phyloP scores from a whole-genome alignment of 495 filamentous ascomycete species.

The Lophiotrema nucula region DNA sequence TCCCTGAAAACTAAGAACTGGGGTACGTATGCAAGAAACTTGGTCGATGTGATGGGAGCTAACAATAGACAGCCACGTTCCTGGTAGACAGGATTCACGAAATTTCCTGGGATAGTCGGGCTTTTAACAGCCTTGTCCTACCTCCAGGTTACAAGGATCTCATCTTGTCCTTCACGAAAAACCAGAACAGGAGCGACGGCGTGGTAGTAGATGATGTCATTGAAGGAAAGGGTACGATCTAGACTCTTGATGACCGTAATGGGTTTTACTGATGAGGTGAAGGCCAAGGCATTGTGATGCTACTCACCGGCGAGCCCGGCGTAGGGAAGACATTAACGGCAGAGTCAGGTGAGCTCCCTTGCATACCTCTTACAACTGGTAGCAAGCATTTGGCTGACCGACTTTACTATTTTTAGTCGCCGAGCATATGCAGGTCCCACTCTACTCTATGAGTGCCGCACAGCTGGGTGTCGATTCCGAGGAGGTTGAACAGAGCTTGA shows the following conservation, averaged over 20 bases:
- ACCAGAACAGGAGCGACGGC: constrained; percentile 43
- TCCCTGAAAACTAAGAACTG: constrained; percentile 38
- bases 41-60: constrained; percentile 39
- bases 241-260: background rate
- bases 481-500: constrained; percentile 35
- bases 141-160: constrained; percentile 47
- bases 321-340: constrained; percentile 44
- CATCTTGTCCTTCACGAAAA: constrained; percentile 51
- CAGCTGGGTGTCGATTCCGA: constrained; percentile 38
- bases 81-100: constrained; percentile 41
- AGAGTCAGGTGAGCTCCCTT: constrained; percentile 35
- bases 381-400: constrained; percentile 6
- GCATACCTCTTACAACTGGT: background rate
- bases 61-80: constrained; percentile 37
- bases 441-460: constrained; percentile 41
- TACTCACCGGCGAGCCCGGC: constrained; percentile 41
- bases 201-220: constrained; percentile 52
- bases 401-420: constrained; percentile 32
- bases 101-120: constrained; percentile 42
- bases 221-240: constrained; percentile 45
- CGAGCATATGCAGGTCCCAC: constrained; percentile 40
- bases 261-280: background rate
- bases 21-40: constrained; percentile 15
- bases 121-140: constrained; percentile 49
- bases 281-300: constrained; percentile 41